Evolutionary conservation across 1,284 basidiomycete genomes (phyloP).

Genomic region (Ustilago shanxiensis): DNA sequence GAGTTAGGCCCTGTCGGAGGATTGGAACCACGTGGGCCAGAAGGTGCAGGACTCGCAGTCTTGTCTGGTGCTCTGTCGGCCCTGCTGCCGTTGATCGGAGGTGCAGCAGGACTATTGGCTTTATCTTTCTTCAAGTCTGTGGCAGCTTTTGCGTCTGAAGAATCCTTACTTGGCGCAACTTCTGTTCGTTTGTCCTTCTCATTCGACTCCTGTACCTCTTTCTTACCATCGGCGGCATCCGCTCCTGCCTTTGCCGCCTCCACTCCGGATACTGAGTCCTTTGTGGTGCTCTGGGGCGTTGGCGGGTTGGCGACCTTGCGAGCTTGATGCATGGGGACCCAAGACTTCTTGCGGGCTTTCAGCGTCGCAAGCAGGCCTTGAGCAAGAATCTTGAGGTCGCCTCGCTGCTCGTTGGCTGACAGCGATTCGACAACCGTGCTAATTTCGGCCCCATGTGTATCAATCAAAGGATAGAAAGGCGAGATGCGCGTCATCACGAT

Average conservation of each 20-base stretch:
- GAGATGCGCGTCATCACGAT: conserved; percentile 66
- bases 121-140: conserved; percentile 8
- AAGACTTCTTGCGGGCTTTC: conserved; percentile 57
- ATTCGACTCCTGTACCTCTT: conserved; percentile 7
- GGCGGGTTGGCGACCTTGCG: conserved; percentile 32
- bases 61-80: conserved; percentile 16
- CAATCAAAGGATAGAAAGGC: conserved; percentile 59
- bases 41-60: conserved; percentile 6
- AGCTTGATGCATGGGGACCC: conserved; percentile 49
- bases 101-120: background rate
- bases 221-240: conserved; percentile 7
- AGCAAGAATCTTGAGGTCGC: conserved; percentile 66
- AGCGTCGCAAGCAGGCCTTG: conserved; percentile 67
- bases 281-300: conserved; percentile 1
- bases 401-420: conserved; percentile 56
- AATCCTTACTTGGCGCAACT: background rate
- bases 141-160: background rate
- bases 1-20: conserved; percentile 13
- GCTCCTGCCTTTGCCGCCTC: conserved; percentile 2
- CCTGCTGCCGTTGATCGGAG: conserved; percentile 12
- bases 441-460: conserved; percentile 57
- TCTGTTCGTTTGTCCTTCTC: conserved; percentile 12
- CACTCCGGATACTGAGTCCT: background rate
- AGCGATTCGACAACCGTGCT: conserved; percentile 51
- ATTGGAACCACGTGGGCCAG: conserved; percentile 11